A percentile compares a stretch with the other conserved stretches of the same genome.
These are phyloP conservation scores for Gracilaria caudata DNA, from an alignment of 23 red algal species.

Conservation along the genomic window DNA sequence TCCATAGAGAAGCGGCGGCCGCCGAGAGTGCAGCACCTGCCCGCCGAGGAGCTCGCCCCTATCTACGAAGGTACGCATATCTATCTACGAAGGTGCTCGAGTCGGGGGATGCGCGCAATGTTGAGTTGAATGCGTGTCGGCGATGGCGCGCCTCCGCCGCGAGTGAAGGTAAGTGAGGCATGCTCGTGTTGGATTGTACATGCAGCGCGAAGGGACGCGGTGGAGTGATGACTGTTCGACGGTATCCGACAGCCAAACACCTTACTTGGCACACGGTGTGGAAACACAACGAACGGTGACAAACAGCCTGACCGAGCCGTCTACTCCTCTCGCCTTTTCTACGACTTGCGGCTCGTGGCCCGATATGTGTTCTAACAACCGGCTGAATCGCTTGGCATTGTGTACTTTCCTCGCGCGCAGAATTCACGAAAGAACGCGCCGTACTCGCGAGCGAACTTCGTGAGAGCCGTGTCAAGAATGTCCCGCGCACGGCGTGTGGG, in stretches of 20 bases:
- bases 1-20: neutral
- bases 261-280: constrained; percentile 25
- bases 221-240: constrained; percentile 40
- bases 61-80: no score
- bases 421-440: neutral
- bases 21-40: neutral
- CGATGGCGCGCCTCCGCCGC: neutral
- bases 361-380: neutral
- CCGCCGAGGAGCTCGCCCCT: neutral
- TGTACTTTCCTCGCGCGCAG: neutral
- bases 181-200: neutral
- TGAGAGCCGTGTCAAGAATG: neutral
- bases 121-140: neutral
- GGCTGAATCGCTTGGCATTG: constrained; percentile 11
- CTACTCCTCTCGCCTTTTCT: neutral
- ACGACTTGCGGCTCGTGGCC: neutral
- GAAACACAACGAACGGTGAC: constrained; percentile 6
- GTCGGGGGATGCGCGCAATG: no score
- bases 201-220: neutral
- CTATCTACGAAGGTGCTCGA: no score
- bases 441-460: neutral
- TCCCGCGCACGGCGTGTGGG: neutral
- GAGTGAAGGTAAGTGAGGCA: neutral
- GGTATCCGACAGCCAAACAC: constrained; percentile 34
- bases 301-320: neutral